A percentile compares a stretch with the other conserved stretches of the same genome.
Evolutionary conservation across 1,284 basidiomycete species (phyloP).

Genomic region (Mycosarcoma maydis): DNA sequence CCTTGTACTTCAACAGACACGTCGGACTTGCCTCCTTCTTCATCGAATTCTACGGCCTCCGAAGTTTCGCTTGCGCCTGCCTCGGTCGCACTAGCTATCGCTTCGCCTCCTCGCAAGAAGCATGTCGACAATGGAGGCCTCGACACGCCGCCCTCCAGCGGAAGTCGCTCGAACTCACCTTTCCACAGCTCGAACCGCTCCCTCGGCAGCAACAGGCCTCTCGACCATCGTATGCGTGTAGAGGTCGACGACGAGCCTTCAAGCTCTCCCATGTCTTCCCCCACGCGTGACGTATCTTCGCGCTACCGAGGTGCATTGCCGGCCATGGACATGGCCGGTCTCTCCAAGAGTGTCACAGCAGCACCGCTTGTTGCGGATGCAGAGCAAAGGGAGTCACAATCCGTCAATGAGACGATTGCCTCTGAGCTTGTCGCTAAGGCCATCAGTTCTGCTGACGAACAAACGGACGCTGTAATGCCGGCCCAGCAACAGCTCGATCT

Average conservation of each 20-base stretch:
- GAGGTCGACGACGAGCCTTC: constrained; percentile 33
- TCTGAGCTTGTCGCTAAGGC: neutral
- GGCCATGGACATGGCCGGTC: constrained; percentile 11
- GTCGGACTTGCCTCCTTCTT: neutral
- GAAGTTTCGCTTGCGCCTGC: constrained; percentile 6
- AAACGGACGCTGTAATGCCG: neutral
- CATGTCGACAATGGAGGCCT: constrained; percentile 33
- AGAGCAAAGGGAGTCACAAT: neutral
- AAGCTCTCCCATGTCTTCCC: constrained; percentile 49
- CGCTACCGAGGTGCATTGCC: constrained; percentile 13
- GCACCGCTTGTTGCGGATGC: neutral
- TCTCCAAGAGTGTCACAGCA: constrained; percentile 3
- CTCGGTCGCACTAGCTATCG: constrained; percentile 11
- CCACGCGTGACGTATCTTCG: constrained; percentile 39
- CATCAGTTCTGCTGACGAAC: neutral
- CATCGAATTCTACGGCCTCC: neutral
- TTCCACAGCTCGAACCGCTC: constrained; percentile 25
- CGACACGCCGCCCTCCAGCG: constrained; percentile 48
- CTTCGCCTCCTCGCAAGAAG: constrained; percentile 44
- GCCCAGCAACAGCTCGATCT: neutral
- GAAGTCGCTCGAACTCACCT: constrained; percentile 42
- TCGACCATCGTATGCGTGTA: constrained; percentile 15
- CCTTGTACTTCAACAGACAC: neutral
- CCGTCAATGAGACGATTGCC: neutral
- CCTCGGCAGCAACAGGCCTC: constrained; percentile 6